phyloP scores from a whole-genome alignment of 106 monocot species.

The Acorus calamus region DNA sequence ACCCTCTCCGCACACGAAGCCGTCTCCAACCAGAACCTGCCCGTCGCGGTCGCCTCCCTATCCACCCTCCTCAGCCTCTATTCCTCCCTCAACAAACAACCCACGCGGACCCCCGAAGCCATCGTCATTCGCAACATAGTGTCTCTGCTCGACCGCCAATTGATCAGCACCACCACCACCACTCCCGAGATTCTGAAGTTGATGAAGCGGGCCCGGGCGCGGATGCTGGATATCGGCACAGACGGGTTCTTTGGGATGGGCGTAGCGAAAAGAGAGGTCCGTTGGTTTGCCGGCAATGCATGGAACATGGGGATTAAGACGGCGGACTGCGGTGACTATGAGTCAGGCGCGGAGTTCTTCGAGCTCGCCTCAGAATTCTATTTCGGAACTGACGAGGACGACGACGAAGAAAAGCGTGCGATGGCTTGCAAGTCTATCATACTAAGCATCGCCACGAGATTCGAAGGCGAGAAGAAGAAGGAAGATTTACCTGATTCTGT shows the following conservation, averaged over 20 bases:
- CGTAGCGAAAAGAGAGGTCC: conserved; percentile 45
- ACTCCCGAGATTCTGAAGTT: conserved; percentile 61
- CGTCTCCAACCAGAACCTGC: conserved; percentile 40
- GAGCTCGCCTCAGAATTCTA: conserved; percentile 83
- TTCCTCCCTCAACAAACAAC: conserved; percentile 33
- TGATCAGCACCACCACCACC: conserved; percentile 4
- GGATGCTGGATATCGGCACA: conserved; percentile 48
- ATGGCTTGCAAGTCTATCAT: conserved; percentile 66
- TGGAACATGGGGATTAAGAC: conserved; percentile 89
- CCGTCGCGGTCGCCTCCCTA: conserved; percentile 63
- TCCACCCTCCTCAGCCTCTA: conserved; percentile 66
- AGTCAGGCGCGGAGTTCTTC: conserved; percentile 53
- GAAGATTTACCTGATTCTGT: conserved; percentile 28
- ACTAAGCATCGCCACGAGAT: conserved; percentile 46
- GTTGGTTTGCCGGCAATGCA: conserved; percentile 80
- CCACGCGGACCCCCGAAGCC: conserved; percentile 73
- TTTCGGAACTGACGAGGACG: conserved; percentile 7
- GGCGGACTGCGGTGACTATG: conserved; percentile 47
- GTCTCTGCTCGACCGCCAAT: conserved; percentile 35
- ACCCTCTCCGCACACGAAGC: conserved; percentile 81
- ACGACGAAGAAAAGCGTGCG: conserved; percentile 21
- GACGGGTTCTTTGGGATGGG: conserved; percentile 71
- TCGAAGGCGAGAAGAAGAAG: conserved; percentile 53
- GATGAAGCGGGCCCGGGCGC: conserved; percentile 30
- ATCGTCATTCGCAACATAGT: conserved; percentile 64